Percentiles rank a stretch among this genome's conserved stretches.
These are phyloP conservation scores for Heliamphora pulchella DNA, from an alignment of 179 eudicot genomes.

Conservation along the genomic window DNA sequence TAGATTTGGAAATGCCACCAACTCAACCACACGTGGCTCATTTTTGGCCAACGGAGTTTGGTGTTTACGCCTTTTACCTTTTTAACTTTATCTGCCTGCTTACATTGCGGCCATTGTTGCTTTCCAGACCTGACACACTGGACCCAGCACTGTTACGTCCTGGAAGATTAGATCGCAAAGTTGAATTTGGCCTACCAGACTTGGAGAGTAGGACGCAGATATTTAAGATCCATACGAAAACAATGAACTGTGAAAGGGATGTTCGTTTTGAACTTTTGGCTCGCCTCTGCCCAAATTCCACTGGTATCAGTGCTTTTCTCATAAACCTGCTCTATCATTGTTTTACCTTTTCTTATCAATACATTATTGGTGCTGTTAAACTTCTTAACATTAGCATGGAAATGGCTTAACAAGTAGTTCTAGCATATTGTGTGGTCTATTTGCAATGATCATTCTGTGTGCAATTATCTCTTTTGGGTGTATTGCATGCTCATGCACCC, in stretches of 20 bases:
- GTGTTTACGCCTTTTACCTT: background rate
- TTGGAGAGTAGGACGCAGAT: slow-evolving; percentile 91
- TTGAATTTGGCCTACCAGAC: slow-evolving; percentile 97
- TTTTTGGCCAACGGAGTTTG: background rate
- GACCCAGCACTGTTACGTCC: slow-evolving; percentile 94
- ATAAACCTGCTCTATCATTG: background rate
- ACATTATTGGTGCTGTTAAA: background rate
- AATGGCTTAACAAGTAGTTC: background rate
- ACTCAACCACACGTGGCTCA: background rate
- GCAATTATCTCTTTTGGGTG: too few relatives aligned
- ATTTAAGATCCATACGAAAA: slow-evolving; percentile 88
- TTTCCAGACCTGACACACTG: slow-evolving; percentile 80
- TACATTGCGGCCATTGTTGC: background rate
- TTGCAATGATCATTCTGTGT: background rate
- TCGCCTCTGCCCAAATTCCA: slow-evolving; percentile 95
- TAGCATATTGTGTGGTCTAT: background rate
- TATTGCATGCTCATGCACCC: background rate
- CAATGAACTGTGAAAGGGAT: slow-evolving; percentile 98
- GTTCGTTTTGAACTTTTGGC: slow-evolving; percentile 89
- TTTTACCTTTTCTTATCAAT: background rate
- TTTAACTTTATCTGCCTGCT: background rate
- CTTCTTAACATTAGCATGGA: background rate
- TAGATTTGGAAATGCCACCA: background rate
- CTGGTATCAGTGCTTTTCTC: slow-evolving; percentile 40
- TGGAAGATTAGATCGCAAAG: slow-evolving; percentile 88